Evolutionary conservation across 2,329 filamentous ascomycete species (phyloP).

Genomic region (Cercospora nicotianae): DNA sequence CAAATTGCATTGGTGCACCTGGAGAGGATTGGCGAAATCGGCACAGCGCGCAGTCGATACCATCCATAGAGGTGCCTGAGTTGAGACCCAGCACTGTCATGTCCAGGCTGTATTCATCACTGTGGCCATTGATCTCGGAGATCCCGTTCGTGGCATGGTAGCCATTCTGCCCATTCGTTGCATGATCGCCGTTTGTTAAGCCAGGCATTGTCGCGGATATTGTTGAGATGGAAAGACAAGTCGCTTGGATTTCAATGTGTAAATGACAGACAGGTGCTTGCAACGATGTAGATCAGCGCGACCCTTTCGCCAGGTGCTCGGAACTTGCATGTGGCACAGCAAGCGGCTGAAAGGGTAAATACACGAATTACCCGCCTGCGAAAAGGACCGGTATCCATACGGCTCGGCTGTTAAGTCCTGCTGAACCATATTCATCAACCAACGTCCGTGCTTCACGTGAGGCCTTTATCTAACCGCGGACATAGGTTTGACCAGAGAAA

Average conservation of each 20-base stretch:
- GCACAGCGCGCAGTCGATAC: constrained; percentile 60
- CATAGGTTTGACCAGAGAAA: too few relatives aligned
- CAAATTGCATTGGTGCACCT: constrained; percentile 55
- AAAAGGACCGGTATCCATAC: too few relatives aligned
- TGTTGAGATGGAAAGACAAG: constrained; percentile 6
- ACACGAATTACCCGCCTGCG: not conserved
- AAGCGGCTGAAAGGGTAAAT: constrained; percentile 4
- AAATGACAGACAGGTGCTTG: not conserved
- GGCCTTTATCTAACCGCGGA: too few relatives aligned
- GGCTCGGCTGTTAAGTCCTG: too few relatives aligned
- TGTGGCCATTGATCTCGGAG: not conserved
- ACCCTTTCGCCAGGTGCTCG: not conserved
- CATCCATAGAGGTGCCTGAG: constrained; percentile 57
- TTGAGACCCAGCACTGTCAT: constrained; percentile 58
- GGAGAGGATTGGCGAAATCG: constrained; percentile 57
- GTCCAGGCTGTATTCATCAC: constrained; percentile 41
- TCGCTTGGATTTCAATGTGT: constrained; percentile 1
- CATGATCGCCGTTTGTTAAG: constrained; percentile 3
- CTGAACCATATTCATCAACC: too few relatives aligned
- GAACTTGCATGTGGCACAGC: not conserved
- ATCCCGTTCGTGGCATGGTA: constrained; percentile 3
- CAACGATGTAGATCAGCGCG: not conserved
- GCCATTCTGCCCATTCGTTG: not conserved
- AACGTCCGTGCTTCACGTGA: too few relatives aligned
- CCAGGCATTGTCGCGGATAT: not conserved